phyloP scores from a whole-genome alignment of 331 rosid genomes.

The Quercus lobata region DNA sequence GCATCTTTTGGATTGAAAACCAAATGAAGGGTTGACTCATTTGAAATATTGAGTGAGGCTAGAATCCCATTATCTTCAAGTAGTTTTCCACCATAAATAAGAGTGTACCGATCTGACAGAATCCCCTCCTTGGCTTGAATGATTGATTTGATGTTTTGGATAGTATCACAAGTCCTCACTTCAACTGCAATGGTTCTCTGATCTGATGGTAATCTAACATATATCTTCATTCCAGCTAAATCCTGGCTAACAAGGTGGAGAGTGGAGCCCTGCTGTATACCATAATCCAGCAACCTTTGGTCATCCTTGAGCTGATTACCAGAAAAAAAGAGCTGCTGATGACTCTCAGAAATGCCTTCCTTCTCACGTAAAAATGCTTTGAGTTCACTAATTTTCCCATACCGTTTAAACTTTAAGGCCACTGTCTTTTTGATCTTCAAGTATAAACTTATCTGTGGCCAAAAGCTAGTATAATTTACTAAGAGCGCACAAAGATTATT shows the following conservation, averaged over 20 bases:
- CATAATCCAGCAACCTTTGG: conserved; percentile 7
- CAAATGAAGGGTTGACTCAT: conserved; percentile 18
- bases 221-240: neutral
- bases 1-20: conserved; percentile 12
- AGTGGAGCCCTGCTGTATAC: neutral
- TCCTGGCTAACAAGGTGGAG: conserved; percentile 9
- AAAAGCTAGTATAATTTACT: neutral
- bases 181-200: conserved; percentile 14
- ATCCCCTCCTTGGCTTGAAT: conserved; percentile 13
- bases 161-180: conserved; percentile 10
- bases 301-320: neutral
- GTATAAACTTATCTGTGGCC: conserved; percentile 1
- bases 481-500: neutral
- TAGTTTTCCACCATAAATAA: conserved; percentile 16
- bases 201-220: conserved; percentile 13
- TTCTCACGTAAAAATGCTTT: conserved; percentile 6
- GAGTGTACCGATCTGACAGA: conserved; percentile 1
- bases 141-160: conserved; percentile 18
- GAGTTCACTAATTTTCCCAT: conserved; percentile 1
- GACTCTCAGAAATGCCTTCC: neutral
- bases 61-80: conserved; percentile 23
- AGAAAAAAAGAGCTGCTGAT: conserved; percentile 4
- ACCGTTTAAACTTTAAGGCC: neutral
- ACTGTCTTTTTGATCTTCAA: neutral
- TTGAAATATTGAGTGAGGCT: neutral